Percentiles rank a stretch among this genome's conserved stretches.
phyloP scores from a whole-genome alignment of 331 rosid species.

The Telfairia occidentalis region DNA sequence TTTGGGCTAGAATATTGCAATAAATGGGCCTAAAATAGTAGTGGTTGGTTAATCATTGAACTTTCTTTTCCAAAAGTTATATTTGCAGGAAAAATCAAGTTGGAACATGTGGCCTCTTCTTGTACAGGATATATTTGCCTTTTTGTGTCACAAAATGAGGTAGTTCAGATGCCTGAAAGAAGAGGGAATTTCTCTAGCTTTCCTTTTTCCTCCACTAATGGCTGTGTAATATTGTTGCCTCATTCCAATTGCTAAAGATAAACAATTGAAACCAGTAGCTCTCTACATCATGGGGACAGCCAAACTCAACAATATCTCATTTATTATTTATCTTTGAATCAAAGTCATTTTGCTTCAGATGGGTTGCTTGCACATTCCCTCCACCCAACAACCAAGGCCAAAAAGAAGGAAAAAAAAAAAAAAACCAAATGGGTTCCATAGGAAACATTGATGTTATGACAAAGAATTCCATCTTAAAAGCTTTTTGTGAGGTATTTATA shows the following conservation, averaged over 20 bases:
- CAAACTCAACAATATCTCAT: constrained; percentile 13
- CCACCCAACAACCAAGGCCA: constrained; percentile 14
- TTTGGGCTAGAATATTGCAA: background rate
- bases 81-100: constrained; percentile 23
- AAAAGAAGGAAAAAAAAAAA: constrained; percentile 1
- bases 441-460: constrained; percentile 2
- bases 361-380: constrained; percentile 29
- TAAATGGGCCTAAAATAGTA: background rate
- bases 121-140: background rate
- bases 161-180: background rate
- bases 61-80: constrained; percentile 6
- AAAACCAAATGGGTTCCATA: constrained; percentile 2
- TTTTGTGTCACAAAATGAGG: constrained; percentile 13
- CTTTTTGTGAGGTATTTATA: background rate
- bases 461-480: constrained; percentile 29
- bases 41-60: background rate
- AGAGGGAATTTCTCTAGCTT: background rate
- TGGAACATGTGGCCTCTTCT: constrained; percentile 39
- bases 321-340: constrained; percentile 42
- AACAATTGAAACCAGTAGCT: background rate
- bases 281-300: constrained; percentile 11
- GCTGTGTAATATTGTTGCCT: constrained; percentile 6
- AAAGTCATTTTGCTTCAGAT: constrained; percentile 34
- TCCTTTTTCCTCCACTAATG: constrained; percentile 9
- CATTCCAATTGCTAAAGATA: constrained; percentile 13